These are phyloP conservation scores for Thalassiosira ordinaria DNA, from an alignment of 352 stramenopile species.

Conservation along the genomic window DNA sequence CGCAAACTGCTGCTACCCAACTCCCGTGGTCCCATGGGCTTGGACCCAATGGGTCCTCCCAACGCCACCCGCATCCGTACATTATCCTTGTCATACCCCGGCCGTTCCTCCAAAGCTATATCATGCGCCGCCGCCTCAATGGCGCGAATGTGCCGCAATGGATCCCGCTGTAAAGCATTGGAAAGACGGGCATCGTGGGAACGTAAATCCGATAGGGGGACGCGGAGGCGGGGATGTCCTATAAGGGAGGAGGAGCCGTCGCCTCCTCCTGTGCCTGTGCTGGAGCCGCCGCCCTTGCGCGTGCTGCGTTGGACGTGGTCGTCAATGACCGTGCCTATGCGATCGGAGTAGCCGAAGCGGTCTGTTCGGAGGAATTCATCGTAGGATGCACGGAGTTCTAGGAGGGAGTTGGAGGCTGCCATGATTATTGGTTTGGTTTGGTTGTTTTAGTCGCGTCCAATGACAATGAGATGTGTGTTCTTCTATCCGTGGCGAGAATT, in stretches of 20 bases:
- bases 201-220: constrained; percentile 71
- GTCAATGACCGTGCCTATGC: constrained; percentile 73
- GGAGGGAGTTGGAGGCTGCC: constrained; percentile 32
- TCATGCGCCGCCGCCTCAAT: constrained; percentile 74
- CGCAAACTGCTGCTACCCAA: constrained; percentile 91
- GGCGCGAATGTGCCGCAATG: constrained; percentile 74
- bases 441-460: not conserved
- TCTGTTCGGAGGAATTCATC: constrained; percentile 74
- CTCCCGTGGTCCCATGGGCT: constrained; percentile 92
- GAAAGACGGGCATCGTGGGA: constrained; percentile 58
- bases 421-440: not conserved
- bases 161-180: constrained; percentile 63
- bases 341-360: constrained; percentile 64
- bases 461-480: not conserved
- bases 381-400: constrained; percentile 60
- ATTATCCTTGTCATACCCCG: constrained; percentile 74
- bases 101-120: constrained; percentile 67
- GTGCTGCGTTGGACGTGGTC: constrained; percentile 60
- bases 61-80: constrained; percentile 78
- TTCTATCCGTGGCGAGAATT: not conserved
- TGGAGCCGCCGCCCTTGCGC: no score
- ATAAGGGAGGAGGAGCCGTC: constrained; percentile 31
- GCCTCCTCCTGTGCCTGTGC: no score
- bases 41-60: constrained; percentile 90
- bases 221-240: constrained; percentile 64